These are phyloP conservation scores for Ophiosphaerella korrae DNA, from an alignment of 2,329 filamentous ascomycete genomes.

Conservation along the genomic window DNA sequence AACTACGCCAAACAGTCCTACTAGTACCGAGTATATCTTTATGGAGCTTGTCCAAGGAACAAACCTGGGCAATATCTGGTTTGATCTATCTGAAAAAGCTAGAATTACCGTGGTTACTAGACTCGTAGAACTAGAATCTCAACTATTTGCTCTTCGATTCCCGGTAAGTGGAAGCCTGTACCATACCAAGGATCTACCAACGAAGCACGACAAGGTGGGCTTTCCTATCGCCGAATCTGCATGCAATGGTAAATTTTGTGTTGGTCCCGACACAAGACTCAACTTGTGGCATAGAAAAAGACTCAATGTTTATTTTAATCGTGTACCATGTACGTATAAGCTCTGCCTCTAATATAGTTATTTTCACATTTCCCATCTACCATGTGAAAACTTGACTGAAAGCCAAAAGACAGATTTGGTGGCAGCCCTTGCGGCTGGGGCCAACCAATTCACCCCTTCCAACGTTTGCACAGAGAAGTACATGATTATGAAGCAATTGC, in stretches of 20 bases:
- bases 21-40: constrained; percentile 48
- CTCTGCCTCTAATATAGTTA: not conserved
- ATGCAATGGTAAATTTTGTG: constrained; percentile 23
- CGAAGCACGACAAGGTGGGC: constrained; percentile 15
- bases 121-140: constrained; percentile 37
- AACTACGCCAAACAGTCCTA: constrained; percentile 40
- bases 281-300: constrained; percentile 40
- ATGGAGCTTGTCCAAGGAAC: constrained; percentile 46
- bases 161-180: constrained; percentile 44
- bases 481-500: too few relatives aligned
- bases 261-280: constrained; percentile 38
- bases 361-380: not conserved
- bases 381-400: constrained; percentile 11
- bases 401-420: constrained; percentile 27
- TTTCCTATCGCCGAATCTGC: constrained; percentile 10
- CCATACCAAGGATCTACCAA: constrained; percentile 20
- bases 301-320: constrained; percentile 23
- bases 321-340: constrained; percentile 40
- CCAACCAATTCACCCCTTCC: constrained; percentile 9
- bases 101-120: constrained; percentile 27
- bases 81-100: constrained; percentile 26
- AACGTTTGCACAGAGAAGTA: too few relatives aligned
- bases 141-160: constrained; percentile 30
- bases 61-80: constrained; percentile 43
- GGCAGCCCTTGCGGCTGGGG: constrained; percentile 33